These are phyloP conservation scores for Backusella mclennaniae DNA, from an alignment of 192 early-diverging fungal species.

Conservation along the genomic window DNA sequence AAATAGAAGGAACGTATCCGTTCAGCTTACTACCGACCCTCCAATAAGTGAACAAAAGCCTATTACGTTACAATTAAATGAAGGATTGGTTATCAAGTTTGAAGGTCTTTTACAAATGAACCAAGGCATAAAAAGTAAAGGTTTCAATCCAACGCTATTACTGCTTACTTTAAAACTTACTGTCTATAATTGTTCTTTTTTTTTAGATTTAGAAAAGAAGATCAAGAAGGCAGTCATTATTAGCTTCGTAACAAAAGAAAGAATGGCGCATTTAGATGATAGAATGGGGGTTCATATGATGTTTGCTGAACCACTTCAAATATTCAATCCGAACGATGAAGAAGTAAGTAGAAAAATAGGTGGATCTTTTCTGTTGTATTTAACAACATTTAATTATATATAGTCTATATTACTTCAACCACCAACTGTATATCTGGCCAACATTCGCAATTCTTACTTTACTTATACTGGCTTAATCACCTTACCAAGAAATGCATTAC, in stretches of 20 bases:
- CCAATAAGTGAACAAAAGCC: slow-evolving; percentile 17
- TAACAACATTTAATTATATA: background rate
- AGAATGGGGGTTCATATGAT: slow-evolving; percentile 24
- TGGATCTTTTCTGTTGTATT: background rate
- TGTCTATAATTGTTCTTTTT: background rate
- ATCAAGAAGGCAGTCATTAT: slow-evolving; percentile 18
- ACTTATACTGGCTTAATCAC: slow-evolving; percentile 20
- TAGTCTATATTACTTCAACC: slow-evolving; percentile 24
- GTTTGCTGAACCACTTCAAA: slow-evolving; percentile 20
- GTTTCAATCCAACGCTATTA: background rate
- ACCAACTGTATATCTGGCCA: slow-evolving; percentile 17
- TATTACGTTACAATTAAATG: slow-evolving; percentile 2
- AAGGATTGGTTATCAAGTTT: slow-evolving; percentile 24
- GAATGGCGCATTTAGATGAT: slow-evolving; percentile 18
- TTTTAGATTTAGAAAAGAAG: background rate
- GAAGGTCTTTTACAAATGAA: slow-evolving; percentile 17
- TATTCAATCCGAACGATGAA: background rate
- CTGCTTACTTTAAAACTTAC: background rate
- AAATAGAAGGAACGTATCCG: slow-evolving; percentile 16
- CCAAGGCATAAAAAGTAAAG: background rate
- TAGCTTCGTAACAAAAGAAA: slow-evolving; percentile 22
- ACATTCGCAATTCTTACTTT: slow-evolving; percentile 19
- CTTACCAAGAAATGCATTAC: background rate
- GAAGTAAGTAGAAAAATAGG: background rate
- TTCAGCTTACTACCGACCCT: slow-evolving; percentile 25